Evolutionary conservation across 1,139 yeast genomes (phyloP), one percentile per base, ranked within the genome.

Genomic region (Citeromyces hawaiiensis): DNA sequence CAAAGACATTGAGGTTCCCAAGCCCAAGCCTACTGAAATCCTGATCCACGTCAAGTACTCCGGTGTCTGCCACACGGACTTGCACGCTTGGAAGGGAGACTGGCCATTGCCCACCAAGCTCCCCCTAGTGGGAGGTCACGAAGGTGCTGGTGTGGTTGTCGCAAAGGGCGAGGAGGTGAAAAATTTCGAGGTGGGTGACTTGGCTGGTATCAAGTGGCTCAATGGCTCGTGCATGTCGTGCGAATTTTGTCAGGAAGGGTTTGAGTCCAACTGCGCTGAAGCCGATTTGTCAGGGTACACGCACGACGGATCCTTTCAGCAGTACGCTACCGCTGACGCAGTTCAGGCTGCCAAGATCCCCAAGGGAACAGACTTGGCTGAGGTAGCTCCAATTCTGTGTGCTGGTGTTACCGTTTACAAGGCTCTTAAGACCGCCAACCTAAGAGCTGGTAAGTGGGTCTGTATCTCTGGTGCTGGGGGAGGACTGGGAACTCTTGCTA

Each of bases 361-460:
- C 39, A 51, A 67, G 49, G 81, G 79, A 43, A 65, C 81, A 36
- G 83, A 79, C 53, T 67, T 79, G 54, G 83, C 85, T 38, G 57
- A 66, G 47, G 74, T 74, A 43, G 73, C 87, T 19, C 88, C 88
- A 50, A 74, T 80, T 46, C 66, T 80, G 53, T 80, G 88, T 72
- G 88, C 86, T 25, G 88, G 88, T 66, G 74, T 80, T 52, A 80
- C 87, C 35, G 87, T 78, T 39, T 80, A 78, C 70, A 79, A 79
- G 60, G 87, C 87, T 19, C 64, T 80, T 55, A 80, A 80, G 64
- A 76, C 82, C 35, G 82, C 86, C 42, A 67, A 68, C 48, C 60
- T 72, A 45, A 49, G 59, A 46, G 74, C 86, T 36, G 87, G 87
- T 48, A 73, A 79, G 57, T 79, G 85, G 85, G 83, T 79, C 47